These are phyloP conservation scores for Fusarium sambucinum DNA, from an alignment of 2,329 filamentous ascomycete genomes.

Conservation along the genomic window DNA sequence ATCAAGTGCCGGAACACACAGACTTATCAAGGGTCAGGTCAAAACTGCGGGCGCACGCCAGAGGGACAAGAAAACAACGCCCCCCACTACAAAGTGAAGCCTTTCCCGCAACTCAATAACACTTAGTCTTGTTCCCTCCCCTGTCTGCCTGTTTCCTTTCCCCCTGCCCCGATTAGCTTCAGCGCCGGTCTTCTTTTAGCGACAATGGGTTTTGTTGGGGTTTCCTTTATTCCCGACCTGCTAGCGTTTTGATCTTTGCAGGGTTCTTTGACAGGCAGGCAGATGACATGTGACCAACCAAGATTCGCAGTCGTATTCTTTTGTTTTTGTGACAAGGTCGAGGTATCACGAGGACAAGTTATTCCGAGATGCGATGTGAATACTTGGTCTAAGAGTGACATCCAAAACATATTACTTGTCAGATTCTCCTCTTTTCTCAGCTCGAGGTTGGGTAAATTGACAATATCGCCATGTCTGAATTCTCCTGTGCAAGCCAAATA, in stretches of 20 bases:
- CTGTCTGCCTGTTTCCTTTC: too few species aligned
- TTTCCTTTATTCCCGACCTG: not conserved
- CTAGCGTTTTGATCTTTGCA: not conserved
- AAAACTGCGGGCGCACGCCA: not conserved
- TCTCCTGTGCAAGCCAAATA: not conserved
- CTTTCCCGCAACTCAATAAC: constrained; percentile 24
- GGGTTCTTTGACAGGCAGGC: not conserved
- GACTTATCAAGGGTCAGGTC: not conserved
- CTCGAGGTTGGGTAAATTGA: not conserved
- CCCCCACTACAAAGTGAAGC: constrained; percentile 14
- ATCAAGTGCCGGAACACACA: constrained; percentile 12
- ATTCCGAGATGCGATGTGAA: not conserved
- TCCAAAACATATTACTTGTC: constrained; percentile 5
- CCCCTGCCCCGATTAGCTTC: constrained; percentile 5
- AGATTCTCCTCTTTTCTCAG: not conserved
- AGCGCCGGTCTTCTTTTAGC: not conserved
- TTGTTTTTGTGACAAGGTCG: not conserved
- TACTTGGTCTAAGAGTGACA: not conserved
- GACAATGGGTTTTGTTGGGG: not conserved
- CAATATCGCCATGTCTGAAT: not conserved
- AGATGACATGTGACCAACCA: not conserved
- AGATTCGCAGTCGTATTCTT: not conserved
- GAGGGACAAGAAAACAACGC: not conserved
- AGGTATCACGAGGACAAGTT: not conserved
- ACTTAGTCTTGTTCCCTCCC: not conserved